phyloP scores from a whole-genome alignment of 2,329 filamentous ascomycete species.

The Clonostachys rosea region DNA sequence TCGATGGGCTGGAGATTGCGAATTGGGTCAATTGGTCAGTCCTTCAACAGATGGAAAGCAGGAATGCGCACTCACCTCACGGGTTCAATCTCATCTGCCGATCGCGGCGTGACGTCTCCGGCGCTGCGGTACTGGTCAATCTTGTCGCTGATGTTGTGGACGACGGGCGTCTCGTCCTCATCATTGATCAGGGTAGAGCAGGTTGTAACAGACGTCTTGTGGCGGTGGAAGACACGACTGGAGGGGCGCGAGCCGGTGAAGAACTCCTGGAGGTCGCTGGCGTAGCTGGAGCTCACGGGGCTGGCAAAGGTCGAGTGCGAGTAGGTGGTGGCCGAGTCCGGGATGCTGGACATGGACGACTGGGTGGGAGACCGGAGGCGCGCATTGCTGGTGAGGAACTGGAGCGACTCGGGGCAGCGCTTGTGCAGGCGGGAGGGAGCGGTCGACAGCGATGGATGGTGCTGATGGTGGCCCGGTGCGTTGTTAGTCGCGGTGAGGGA shows the following conservation, averaged over 20 bases:
- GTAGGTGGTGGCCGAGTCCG: constrained; percentile 30
- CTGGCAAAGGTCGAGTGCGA: constrained; percentile 27
- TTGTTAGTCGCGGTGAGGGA: not conserved
- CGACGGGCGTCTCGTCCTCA: constrained; percentile 16
- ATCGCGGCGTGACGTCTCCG: not conserved
- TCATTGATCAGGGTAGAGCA: constrained; percentile 31
- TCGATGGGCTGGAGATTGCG: constrained; percentile 2
- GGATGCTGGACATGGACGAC: constrained; percentile 29
- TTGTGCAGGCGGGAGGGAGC: constrained; percentile 4
- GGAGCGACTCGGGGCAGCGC: constrained; percentile 15
- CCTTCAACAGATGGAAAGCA: not conserved
- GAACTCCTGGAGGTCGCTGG: constrained; percentile 23
- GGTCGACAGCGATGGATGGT: not conserved
- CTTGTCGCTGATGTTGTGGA: not conserved
- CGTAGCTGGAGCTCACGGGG: constrained; percentile 26
- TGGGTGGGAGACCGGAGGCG: constrained; percentile 26
- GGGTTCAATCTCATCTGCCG: not conserved
- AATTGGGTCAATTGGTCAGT: not conserved
- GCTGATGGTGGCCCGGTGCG: too few species aligned
- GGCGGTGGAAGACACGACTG: constrained; percentile 22
- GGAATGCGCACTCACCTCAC: not conserved
- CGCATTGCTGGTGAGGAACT: constrained; percentile 7
- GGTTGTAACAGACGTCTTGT: constrained; percentile 23
- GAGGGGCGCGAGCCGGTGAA: constrained; percentile 17
- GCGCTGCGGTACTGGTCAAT: not conserved